Evolutionary conservation across 2,329 filamentous ascomycete genomes (phyloP).

Genomic region (Pseudogymnoascus sp.): DNA sequence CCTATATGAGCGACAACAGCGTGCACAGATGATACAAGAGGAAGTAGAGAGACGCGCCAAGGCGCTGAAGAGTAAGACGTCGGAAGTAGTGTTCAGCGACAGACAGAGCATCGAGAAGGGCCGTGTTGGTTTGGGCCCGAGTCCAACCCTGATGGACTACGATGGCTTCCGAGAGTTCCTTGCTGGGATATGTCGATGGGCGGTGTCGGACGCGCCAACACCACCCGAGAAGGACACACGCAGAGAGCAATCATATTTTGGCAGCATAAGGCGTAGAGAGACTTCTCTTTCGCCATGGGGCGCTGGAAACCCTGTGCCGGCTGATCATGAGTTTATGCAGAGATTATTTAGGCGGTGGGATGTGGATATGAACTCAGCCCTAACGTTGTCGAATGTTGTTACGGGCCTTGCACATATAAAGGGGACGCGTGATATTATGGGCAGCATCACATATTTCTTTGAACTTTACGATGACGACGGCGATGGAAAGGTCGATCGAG

Average conservation of each 20-base stretch:
- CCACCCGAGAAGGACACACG: constrained; percentile 41
- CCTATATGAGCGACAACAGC: constrained; percentile 84
- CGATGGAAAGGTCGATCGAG: constrained; percentile 86
- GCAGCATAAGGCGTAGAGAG: constrained; percentile 38
- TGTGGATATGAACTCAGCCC: constrained; percentile 62
- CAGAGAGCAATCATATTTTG: constrained; percentile 53
- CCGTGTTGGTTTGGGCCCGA: constrained; percentile 79
- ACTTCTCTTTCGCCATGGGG: constrained; percentile 45
- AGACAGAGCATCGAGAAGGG: constrained; percentile 66
- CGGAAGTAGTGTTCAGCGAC: constrained; percentile 37
- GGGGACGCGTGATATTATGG: constrained; percentile 93
- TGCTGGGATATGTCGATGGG: constrained; percentile 85
- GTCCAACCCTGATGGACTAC: constrained; percentile 93
- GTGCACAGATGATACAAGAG: constrained; percentile 69
- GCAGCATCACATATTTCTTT: constrained; percentile 95
- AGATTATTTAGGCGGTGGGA: constrained; percentile 88
- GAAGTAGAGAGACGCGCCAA: constrained; percentile 62
- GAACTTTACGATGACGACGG: constrained; percentile 91
- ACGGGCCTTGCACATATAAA: constrained; percentile 86
- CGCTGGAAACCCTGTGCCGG: constrained; percentile 56
- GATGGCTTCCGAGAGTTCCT: constrained; percentile 93
- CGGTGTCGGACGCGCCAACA: constrained; percentile 76
- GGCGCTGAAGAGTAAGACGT: constrained; percentile 49
- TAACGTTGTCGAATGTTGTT: constrained; percentile 88
- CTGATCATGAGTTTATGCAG: constrained; percentile 90